phyloP scores from a whole-genome alignment of 2,329 filamentous ascomycete genomes.

The Rhynchosporium agropyri region DNA sequence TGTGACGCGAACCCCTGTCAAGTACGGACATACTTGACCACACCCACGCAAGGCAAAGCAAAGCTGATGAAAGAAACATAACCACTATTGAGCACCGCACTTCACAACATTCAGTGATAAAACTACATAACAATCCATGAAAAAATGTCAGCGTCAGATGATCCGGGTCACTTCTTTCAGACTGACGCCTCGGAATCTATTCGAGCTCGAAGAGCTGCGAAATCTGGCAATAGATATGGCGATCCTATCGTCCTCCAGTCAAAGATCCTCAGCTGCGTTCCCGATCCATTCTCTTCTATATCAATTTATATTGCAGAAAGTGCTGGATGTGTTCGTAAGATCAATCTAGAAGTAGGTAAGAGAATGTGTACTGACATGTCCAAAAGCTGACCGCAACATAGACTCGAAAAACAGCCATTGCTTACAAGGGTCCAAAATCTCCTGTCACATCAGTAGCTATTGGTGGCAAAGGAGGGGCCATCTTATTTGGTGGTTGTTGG shows the following conservation, averaged over 20 bases:
- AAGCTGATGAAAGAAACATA: slow-evolving; percentile 9
- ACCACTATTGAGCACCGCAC: background rate
- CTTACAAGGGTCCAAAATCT: slow-evolving; percentile 74
- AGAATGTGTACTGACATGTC: slow-evolving; percentile 18
- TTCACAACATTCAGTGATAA: background rate
- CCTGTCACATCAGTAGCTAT: slow-evolving; percentile 79
- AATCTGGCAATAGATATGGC: slow-evolving; percentile 76
- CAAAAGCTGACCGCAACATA: slow-evolving; percentile 33
- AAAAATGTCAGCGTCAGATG: slow-evolving; percentile 66
- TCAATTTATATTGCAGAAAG: slow-evolving; percentile 83
- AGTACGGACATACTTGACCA: slow-evolving; percentile 1
- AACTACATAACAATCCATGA: slow-evolving; percentile 4
- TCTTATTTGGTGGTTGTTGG: slow-evolving; percentile 88
- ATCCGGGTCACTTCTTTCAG: slow-evolving; percentile 87
- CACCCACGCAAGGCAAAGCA: slow-evolving; percentile 15
- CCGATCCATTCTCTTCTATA: slow-evolving; percentile 64
- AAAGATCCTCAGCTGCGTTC: slow-evolving; percentile 77
- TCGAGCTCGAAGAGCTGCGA: slow-evolving; percentile 65
- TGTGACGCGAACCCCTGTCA: slow-evolving; percentile 36
- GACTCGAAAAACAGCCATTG: slow-evolving; percentile 48
- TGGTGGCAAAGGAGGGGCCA: slow-evolving; percentile 56
- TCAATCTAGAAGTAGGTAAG: slow-evolving; percentile 73
- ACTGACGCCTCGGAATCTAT: slow-evolving; percentile 58
- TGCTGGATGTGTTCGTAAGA: slow-evolving; percentile 73
- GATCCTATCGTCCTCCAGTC: slow-evolving; percentile 78